Base-by-base conservation (phyloP, 495 filamentous ascomycete species). In the Trichoderma asperelloides region DNA sequence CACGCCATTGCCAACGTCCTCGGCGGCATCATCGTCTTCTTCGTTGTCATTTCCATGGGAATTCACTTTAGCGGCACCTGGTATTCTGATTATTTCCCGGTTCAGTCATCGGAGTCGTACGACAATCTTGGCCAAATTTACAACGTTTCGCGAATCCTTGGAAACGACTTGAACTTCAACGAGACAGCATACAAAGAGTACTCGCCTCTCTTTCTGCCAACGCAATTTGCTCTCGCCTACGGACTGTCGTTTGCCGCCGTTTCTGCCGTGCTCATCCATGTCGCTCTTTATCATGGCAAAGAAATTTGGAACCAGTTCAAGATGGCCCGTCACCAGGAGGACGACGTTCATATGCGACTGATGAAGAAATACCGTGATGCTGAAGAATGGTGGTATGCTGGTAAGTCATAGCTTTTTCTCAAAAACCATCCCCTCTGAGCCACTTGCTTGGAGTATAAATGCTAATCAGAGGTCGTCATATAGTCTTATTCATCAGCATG, bases 211-310 rank as follows among this genome's bases (percentile, higher is more conserved):
- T 89, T 82, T 68, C 77, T 89, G 25, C 84, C 85, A 16, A 87
- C 85, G 8, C 84, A 86, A 60, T 89, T 87, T 69, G 80, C 86
- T 3, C 73, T 88, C 51, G 79, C 81, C 1, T 91, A 90, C 65
- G 88, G 88, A 0, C 78, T 91, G 1, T 85, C 86, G 1, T 91
- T 91, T 70, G 89, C 89, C 57, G 84, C 88, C 15, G 79, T 90
- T 21, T 81, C 86, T 0, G 86, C 87, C 16, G 84, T 90, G 37
- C 82, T 91, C 65, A 80, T 89, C 15, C 85, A 89, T 62, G 83
- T 82, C 12, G 76, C 71, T 16, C 75, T 91, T 30, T 88, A 88
- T 70, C 84, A 91, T 71, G 87, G 88, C 18, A 79, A 80, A 63
- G 83, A 87, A 45, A 80, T 90, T 27, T 82, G 81, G 79, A 74